Percentiles rank a stretch among this genome's conserved stretches.
These are phyloP conservation scores for Penicillium expansum DNA, from an alignment of 2,329 filamentous ascomycete genomes.

Conservation along the genomic window DNA sequence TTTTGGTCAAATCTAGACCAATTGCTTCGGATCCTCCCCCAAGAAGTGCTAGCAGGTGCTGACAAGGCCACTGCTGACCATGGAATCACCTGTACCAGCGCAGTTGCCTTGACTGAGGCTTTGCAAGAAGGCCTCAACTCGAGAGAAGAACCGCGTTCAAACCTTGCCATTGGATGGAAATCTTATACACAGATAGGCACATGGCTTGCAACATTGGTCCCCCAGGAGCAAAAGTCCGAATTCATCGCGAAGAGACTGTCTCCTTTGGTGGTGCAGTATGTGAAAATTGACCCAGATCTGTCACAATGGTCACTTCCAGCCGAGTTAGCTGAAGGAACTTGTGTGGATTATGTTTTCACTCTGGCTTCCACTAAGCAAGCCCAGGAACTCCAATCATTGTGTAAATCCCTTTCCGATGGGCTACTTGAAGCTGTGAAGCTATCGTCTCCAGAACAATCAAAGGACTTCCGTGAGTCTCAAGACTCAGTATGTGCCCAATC, in stretches of 20 bases:
- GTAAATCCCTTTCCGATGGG: slow-evolving; percentile 59
- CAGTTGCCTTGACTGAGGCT: slow-evolving; percentile 62
- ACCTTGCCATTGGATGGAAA: slow-evolving; percentile 68
- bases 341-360: slow-evolving; percentile 38
- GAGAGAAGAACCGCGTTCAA: slow-evolving; percentile 70
- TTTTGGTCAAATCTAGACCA: slow-evolving; percentile 71
- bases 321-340: slow-evolving; percentile 38
- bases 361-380: slow-evolving; percentile 45
- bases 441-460: slow-evolving; percentile 78
- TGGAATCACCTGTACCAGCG: slow-evolving; percentile 46
- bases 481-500: slow-evolving; percentile 64
- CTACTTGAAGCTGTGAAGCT: slow-evolving; percentile 67
- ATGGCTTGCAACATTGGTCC: slow-evolving; percentile 51
- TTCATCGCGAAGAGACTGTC: slow-evolving; percentile 50
- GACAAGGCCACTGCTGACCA: slow-evolving; percentile 25
- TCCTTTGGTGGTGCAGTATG: slow-evolving; percentile 54
- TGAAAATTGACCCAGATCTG: slow-evolving; percentile 47
- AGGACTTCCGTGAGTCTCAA: slow-evolving; percentile 72
- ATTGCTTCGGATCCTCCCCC: slow-evolving; percentile 59
- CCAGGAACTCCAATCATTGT: slow-evolving; percentile 55
- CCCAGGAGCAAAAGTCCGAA: slow-evolving; percentile 47
- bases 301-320: slow-evolving; percentile 52
- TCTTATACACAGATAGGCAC: slow-evolving; percentile 67
- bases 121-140: slow-evolving; percentile 68
- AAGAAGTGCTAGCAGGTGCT: slow-evolving; percentile 42